Conservation (phyloP, 2,329 filamentous ascomycete species). For the Colletotrichum endophyticum region DNA sequence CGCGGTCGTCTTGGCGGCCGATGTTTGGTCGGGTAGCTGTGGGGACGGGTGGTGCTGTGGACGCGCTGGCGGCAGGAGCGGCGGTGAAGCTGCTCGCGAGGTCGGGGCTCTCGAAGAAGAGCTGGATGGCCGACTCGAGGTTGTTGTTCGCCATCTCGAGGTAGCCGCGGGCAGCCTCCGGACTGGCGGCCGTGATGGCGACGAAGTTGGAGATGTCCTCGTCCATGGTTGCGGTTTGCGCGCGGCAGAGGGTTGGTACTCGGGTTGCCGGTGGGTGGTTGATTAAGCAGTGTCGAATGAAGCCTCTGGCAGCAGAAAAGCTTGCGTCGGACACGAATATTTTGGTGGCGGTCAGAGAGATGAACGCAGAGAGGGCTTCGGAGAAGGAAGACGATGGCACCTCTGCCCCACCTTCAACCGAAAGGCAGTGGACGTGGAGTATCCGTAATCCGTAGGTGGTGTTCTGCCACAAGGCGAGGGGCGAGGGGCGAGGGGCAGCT, state of each 20-base stretch:
- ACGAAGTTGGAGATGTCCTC: slow-evolving; percentile 79
- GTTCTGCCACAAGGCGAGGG: background rate
- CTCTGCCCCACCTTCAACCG: slow-evolving; percentile 17
- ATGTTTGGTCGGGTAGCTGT: slow-evolving; percentile 28
- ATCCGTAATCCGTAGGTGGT: background rate
- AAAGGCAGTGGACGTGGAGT: background rate
- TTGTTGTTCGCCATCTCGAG: slow-evolving; percentile 85
- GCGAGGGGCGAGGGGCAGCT: slow-evolving; percentile 4
- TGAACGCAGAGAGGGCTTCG: background rate
- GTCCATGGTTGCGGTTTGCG: slow-evolving; percentile 57
- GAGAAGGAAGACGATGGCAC: background rate
- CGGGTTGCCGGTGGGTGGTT: background rate
- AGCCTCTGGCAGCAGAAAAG: background rate
- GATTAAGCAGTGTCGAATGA: background rate
- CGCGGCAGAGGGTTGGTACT: background rate
- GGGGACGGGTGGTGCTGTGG: slow-evolving; percentile 28
- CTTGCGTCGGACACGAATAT: background rate
- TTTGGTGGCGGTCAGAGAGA: slow-evolving; percentile 2
- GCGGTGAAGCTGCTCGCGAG: slow-evolving; percentile 56
- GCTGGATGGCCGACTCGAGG: slow-evolving; percentile 82
- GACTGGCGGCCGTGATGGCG: slow-evolving; percentile 77
- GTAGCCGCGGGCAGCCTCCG: slow-evolving; percentile 80
- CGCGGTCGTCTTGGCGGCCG: slow-evolving; percentile 57
- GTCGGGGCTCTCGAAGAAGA: slow-evolving; percentile 90
- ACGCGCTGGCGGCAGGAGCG: slow-evolving; percentile 30